Percentiles rank a stretch among this genome's conserved stretches.
These are phyloP conservation scores for Sarocladiaceae sp. DNA, from an alignment of 2,329 filamentous ascomycete genomes.

Conservation along the genomic window DNA sequence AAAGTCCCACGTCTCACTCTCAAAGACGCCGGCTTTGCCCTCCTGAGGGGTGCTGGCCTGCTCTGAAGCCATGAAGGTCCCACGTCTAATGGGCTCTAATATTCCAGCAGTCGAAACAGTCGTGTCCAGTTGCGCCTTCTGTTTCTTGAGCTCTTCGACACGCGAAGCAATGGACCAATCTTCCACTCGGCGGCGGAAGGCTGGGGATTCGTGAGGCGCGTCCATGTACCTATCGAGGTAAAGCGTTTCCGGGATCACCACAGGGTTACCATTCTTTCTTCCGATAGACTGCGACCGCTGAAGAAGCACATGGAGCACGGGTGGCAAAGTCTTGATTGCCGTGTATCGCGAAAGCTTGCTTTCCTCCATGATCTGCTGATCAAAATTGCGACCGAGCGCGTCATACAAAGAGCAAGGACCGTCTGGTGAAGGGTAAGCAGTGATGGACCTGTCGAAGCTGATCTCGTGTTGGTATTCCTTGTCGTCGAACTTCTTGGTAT, in stretches of 20 bases:
- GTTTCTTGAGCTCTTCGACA: slow-evolving; percentile 48
- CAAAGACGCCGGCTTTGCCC: slow-evolving; percentile 6
- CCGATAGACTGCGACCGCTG: slow-evolving; percentile 72
- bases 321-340: slow-evolving; percentile 70
- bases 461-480: slow-evolving; percentile 35
- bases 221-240: slow-evolving; percentile 88
- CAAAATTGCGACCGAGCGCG: slow-evolving; percentile 79
- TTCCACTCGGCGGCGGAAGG: slow-evolving; percentile 59
- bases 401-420: slow-evolving; percentile 64
- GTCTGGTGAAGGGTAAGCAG: slow-evolving; percentile 48
- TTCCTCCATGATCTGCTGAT: slow-evolving; percentile 66
- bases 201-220: slow-evolving; percentile 49
- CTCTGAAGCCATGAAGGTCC: neutral
- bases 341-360: slow-evolving; percentile 58
- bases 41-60: neutral
- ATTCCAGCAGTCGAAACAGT: slow-evolving; percentile 5
- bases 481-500: slow-evolving; percentile 47
- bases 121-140: slow-evolving; percentile 20
- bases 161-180: slow-evolving; percentile 70
- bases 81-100: slow-evolving; percentile 1
- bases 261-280: slow-evolving; percentile 68
- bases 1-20: slow-evolving; percentile 29
- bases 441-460: slow-evolving; percentile 56
- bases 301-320: slow-evolving; percentile 83
- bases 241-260: slow-evolving; percentile 73